Percentiles rank a stretch among this genome's conserved stretches.
phyloP scores from a whole-genome alignment of 2,329 filamentous ascomycete genomes.

The Fusarium sp. region DNA sequence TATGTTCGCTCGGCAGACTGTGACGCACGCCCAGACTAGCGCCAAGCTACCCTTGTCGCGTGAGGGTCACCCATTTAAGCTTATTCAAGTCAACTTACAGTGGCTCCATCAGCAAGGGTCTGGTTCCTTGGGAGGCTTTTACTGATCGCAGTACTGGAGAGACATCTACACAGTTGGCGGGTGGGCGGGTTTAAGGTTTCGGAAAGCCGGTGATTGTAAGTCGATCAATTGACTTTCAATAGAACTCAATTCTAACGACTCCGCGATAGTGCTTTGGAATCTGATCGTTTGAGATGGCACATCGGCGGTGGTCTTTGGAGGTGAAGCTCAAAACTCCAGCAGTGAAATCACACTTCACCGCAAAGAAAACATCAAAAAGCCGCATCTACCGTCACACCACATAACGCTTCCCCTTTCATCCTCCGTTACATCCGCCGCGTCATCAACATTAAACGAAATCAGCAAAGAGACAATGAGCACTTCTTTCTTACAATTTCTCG shows the following conservation, averaged over 20 bases:
- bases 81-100: slow-evolving; percentile 19
- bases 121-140: background rate
- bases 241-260: background rate
- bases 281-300: background rate
- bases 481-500: slow-evolving; percentile 13
- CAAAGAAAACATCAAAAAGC: background rate
- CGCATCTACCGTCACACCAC: background rate
- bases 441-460: slow-evolving; percentile 12
- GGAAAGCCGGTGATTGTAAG: background rate
- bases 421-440: slow-evolving; percentile 6
- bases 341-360: fast-evolving
- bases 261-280: background rate
- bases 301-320: background rate
- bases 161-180: background rate
- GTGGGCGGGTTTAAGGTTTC: background rate
- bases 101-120: background rate
- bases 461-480: background rate
- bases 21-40: slow-evolving; percentile 39
- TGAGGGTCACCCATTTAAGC: slow-evolving; percentile 32
- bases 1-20: slow-evolving; percentile 10
- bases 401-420: background rate
- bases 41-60: slow-evolving; percentile 27
- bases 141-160: background rate
- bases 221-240: background rate
- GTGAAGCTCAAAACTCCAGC: background rate